A percentile compares a stretch with the other conserved stretches of the same genome.
Evolutionary conservation across 805 yeast species (phyloP).

Genomic region (Zygoascus ofunaensis): DNA sequence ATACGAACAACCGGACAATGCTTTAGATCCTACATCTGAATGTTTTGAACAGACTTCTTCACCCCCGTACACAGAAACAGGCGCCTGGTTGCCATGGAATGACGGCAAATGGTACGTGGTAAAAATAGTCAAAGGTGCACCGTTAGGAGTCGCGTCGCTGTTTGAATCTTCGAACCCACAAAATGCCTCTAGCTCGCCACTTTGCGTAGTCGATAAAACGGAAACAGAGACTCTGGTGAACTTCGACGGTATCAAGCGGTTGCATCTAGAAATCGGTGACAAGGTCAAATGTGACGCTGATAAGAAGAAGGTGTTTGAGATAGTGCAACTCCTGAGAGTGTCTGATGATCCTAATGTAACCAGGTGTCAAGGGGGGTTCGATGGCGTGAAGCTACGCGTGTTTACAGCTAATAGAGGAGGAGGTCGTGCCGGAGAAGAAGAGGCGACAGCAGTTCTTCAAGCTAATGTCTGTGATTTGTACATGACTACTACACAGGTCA

Average conservation of each 20-base stretch:
- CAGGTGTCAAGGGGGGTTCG: background rate
- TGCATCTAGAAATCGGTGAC: conserved; percentile 16
- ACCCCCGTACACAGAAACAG: background rate
- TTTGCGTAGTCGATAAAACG: background rate
- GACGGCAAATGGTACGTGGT: conserved; percentile 6
- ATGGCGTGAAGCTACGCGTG: background rate
- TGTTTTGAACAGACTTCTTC: no score
- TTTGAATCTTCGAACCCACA: background rate
- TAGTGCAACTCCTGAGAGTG: conserved; percentile 8
- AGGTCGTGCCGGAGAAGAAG: background rate
- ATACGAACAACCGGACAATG: no score
- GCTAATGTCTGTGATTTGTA: conserved; percentile 8
- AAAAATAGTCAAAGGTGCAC: conserved; percentile 1
- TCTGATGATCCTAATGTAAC: background rate
- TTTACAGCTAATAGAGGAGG: no score
- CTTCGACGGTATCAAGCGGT: background rate
- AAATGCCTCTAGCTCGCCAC: background rate
- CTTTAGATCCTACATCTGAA: no score
- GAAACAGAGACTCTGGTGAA: background rate
- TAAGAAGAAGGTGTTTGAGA: conserved; percentile 9
- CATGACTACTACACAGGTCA: conserved; percentile 7
- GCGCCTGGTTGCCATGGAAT: conserved; percentile 7
- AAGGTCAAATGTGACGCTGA: conserved; percentile 14
- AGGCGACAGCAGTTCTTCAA: background rate
- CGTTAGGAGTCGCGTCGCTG: background rate